Percentiles rank a stretch among this genome's conserved stretches.
These are phyloP conservation scores for Hanseniaspora sp. DNA, from an alignment of 1,139 yeast species.

Conservation along the genomic window DNA sequence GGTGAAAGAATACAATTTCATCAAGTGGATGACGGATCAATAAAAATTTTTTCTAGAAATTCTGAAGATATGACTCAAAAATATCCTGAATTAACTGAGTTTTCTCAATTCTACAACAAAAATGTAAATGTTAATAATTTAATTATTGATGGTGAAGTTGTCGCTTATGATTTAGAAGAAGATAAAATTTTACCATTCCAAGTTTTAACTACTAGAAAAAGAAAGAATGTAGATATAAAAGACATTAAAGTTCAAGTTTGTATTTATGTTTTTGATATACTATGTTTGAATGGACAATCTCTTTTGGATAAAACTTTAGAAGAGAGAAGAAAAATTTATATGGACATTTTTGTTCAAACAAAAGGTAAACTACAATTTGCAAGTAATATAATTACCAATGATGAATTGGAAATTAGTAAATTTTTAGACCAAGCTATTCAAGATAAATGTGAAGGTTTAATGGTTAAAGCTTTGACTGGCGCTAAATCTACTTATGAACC, in stretches of 20 bases:
- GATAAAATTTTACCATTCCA: conserved; percentile 84
- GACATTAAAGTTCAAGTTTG: conserved; percentile 87
- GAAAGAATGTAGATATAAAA: conserved; percentile 80
- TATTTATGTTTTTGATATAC: conserved; percentile 78
- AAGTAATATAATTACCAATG: conserved; percentile 57
- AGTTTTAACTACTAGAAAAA: conserved; percentile 78
- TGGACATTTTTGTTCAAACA: conserved; percentile 45
- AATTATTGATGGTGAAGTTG: conserved; percentile 92
- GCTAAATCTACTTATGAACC: conserved; percentile 81
- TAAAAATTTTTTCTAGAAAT: conserved; percentile 78
- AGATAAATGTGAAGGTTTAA: conserved; percentile 88
- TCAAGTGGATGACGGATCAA: conserved; percentile 51
- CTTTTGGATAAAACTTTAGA: conserved; percentile 55
- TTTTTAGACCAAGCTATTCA: conserved; percentile 83
- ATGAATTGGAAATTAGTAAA: conserved; percentile 67
- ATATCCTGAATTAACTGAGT: conserved; percentile 64
- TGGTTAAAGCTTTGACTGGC: conserved; percentile 85
- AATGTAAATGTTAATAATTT: conserved; percentile 36
- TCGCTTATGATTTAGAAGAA: conserved; percentile 84
- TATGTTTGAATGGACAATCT: conserved; percentile 62
- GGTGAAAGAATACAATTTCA: conserved; percentile 98
- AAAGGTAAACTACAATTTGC: conserved; percentile 81
- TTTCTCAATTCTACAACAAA: conserved; percentile 5
- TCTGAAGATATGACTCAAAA: conserved; percentile 95
- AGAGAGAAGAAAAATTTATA: conserved; percentile 57